Evolutionary conservation across 2,329 filamentous ascomycete genomes (phyloP).

Genomic region (Fusarium palustre): DNA sequence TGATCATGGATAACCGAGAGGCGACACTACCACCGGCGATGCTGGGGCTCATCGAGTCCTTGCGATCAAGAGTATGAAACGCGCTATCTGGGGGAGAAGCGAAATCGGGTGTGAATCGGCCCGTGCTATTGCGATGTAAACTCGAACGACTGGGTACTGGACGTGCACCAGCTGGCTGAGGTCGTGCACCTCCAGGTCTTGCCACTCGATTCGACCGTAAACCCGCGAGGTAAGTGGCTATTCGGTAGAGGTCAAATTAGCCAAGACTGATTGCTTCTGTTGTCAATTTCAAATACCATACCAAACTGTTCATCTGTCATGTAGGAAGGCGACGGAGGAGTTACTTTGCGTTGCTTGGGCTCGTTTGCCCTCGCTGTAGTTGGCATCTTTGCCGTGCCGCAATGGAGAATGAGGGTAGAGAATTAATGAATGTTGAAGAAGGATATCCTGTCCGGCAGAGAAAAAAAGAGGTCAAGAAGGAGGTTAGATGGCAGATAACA

Average conservation of each 20-base stretch:
- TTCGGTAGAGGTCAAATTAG: constrained; percentile 36
- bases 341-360: constrained; percentile 62
- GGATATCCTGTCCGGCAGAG: constrained; percentile 37
- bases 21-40: constrained; percentile 58
- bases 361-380: constrained; percentile 51
- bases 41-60: constrained; percentile 54
- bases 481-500: constrained; percentile 12
- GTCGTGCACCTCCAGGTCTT: constrained; percentile 78
- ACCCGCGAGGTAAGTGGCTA: constrained; percentile 77
- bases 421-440: constrained; percentile 32
- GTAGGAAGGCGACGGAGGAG: constrained; percentile 71
- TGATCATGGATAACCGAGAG: constrained; percentile 63
- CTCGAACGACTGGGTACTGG: constrained; percentile 47
- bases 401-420: constrained; percentile 17
- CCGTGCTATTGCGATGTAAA: constrained; percentile 45
- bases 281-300: constrained; percentile 50
- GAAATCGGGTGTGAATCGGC: constrained; percentile 50
- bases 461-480: not conserved
- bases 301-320: constrained; percentile 77
- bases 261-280: constrained; percentile 14
- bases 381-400: constrained; percentile 44
- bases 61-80: constrained; percentile 43
- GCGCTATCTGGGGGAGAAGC: constrained; percentile 46
- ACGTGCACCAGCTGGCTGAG: constrained; percentile 61
- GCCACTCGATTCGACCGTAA: constrained; percentile 75